A percentile compares a stretch with the other conserved stretches of the same genome.
These are phyloP conservation scores for Neospermospora avenae DNA, from an alignment of 2,329 filamentous ascomycete genomes.

Conservation along the genomic window DNA sequence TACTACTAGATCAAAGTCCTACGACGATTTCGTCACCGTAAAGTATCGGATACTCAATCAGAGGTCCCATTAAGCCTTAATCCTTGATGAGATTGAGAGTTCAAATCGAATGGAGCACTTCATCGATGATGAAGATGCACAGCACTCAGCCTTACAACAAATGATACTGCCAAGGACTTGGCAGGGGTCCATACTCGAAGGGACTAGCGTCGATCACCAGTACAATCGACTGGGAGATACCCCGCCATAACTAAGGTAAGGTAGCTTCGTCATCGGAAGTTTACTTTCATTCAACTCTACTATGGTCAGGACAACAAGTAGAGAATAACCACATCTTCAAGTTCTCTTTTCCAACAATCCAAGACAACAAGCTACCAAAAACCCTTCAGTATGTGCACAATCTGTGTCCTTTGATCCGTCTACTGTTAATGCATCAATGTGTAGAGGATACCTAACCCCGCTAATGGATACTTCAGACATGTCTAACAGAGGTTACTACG, in stretches of 20 bases:
- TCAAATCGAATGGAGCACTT: too few relatives aligned
- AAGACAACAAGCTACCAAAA: background rate
- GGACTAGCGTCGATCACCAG: background rate
- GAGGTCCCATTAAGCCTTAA: too few relatives aligned
- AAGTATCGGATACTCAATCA: too few relatives aligned
- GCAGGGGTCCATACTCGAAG: slow-evolving; percentile 1
- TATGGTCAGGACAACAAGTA: background rate
- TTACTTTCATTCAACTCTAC: background rate
- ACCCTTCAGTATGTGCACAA: background rate
- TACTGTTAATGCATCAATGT: background rate
- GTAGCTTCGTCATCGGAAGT: slow-evolving; percentile 1
- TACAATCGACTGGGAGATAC: background rate
- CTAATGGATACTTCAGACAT: slow-evolving; percentile 13
- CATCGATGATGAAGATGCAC: too few relatives aligned
- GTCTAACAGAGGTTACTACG: slow-evolving; percentile 18
- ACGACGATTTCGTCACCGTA: too few relatives aligned
- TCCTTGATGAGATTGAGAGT: too few relatives aligned
- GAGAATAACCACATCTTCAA: background rate
- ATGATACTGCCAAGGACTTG: background rate
- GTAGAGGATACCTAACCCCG: background rate
- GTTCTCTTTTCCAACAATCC: background rate
- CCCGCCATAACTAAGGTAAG: too few relatives aligned
- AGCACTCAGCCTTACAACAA: background rate
- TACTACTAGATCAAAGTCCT: too few relatives aligned
- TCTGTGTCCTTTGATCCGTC: background rate